Evolutionary conservation across 192 early-diverging fungal genomes (phyloP).

Genomic region (Umbelopsis sp.): DNA sequence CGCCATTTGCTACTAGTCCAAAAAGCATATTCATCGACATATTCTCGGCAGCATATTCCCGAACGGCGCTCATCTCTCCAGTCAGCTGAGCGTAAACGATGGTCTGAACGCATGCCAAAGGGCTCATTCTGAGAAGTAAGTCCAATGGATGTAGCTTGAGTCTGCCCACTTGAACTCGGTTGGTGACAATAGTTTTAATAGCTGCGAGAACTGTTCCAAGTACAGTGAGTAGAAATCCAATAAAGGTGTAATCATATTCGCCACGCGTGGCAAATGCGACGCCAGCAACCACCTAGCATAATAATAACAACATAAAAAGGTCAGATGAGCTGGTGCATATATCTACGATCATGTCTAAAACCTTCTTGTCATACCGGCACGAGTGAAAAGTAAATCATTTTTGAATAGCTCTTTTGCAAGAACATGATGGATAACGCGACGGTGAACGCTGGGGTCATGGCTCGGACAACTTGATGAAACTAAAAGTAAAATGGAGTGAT

Average conservation of each 20-base stretch:
- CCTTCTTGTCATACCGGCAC: constrained; percentile 38
- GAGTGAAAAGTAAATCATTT: constrained; percentile 44
- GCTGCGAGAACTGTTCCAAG: constrained; percentile 62
- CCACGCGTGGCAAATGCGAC: constrained; percentile 63
- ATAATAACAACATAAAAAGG: constrained; percentile 13
- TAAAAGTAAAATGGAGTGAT: constrained; percentile 3
- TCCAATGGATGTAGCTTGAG: constrained; percentile 63
- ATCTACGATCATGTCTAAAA: not conserved
- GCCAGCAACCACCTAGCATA: constrained; percentile 44
- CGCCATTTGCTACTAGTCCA: constrained; percentile 62
- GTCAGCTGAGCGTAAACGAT: constrained; percentile 42
- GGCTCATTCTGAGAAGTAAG: constrained; percentile 57
- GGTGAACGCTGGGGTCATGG: constrained; percentile 70
- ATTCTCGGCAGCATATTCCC: constrained; percentile 15
- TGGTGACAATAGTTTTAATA: constrained; percentile 64
- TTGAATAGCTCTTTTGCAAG: constrained; percentile 33
- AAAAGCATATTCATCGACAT: constrained; percentile 18
- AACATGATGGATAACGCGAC: constrained; percentile 50
- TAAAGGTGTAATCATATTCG: constrained; percentile 51
- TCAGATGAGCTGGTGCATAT: constrained; percentile 34
- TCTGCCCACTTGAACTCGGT: constrained; percentile 56
- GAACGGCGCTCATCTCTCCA: constrained; percentile 49
- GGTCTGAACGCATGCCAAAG: constrained; percentile 37
- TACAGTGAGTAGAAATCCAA: constrained; percentile 59
- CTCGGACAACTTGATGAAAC: constrained; percentile 74